A percentile compares a stretch with the other conserved stretches of the same genome.
Evolutionary conservation across 2,329 filamentous ascomycete species (phyloP).

Genomic region (Alternaria angustiovoidea): DNA sequence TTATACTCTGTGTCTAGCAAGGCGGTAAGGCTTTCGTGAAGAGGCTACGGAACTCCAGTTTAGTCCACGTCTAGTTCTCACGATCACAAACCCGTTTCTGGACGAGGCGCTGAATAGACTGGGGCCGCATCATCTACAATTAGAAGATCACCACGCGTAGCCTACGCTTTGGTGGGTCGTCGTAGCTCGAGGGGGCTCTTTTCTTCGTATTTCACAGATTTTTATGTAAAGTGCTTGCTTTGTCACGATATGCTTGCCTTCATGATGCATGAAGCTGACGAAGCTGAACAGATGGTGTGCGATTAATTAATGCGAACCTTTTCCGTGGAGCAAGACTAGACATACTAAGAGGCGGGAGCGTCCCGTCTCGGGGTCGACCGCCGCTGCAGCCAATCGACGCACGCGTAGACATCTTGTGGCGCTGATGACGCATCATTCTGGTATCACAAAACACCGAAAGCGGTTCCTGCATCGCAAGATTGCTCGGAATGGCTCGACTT

Average conservation of each 20-base stretch:
- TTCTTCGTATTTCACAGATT: background rate
- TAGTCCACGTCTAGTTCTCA: background rate
- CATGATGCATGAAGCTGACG: background rate
- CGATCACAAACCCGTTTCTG: background rate
- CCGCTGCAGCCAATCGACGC: background rate
- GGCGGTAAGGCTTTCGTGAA: background rate
- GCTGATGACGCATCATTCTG: background rate
- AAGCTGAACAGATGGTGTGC: background rate
- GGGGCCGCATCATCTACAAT: background rate
- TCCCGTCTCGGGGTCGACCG: background rate
- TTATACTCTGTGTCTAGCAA: background rate
- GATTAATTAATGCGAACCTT: background rate
- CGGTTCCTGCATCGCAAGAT: background rate
- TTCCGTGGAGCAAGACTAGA: background rate
- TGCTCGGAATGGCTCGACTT: background rate
- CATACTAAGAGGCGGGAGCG: background rate
- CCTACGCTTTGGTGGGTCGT: background rate
- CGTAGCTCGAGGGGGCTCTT: background rate
- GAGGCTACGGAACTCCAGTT: background rate
- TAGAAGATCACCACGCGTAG: background rate
- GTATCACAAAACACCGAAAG: constrained; percentile 1
- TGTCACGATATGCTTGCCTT: background rate
- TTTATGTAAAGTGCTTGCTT: background rate
- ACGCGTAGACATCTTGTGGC: background rate
- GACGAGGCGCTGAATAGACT: background rate